Percentiles rank a stretch among this genome's conserved stretches.
phyloP scores from a whole-genome alignment of 2,329 filamentous ascomycete species.

The Trichoderma atroviride region DNA sequence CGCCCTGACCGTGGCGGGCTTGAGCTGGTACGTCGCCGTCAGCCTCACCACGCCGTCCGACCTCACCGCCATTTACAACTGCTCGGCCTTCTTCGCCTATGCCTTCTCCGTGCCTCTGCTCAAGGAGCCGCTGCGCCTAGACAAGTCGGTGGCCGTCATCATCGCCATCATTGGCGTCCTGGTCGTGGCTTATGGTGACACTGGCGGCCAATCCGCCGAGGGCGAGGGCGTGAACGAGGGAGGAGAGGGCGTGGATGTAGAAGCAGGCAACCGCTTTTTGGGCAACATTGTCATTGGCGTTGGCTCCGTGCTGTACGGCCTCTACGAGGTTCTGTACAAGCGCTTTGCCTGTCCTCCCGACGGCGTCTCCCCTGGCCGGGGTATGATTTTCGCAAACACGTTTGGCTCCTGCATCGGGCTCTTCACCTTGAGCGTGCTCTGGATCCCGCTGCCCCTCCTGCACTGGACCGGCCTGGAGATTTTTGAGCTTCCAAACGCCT shows the following conservation, averaged over 20 bases:
- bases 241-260: slow-evolving; percentile 52
- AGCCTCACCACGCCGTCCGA: slow-evolving; percentile 91
- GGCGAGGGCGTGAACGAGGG: slow-evolving; percentile 38
- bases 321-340: slow-evolving; percentile 98
- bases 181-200: slow-evolving; percentile 92
- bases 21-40: slow-evolving; percentile 95
- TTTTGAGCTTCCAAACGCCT: slow-evolving; percentile 79
- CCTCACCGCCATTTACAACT: slow-evolving; percentile 98
- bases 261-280: slow-evolving; percentile 67
- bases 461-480: slow-evolving; percentile 77
- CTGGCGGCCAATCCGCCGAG: slow-evolving; percentile 41
- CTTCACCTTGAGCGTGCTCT: slow-evolving; percentile 85
- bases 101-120: slow-evolving; percentile 91
- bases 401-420: slow-evolving; percentile 85
- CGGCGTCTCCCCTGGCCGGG: slow-evolving; percentile 79
- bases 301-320: slow-evolving; percentile 88
- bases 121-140: slow-evolving; percentile 77
- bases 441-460: slow-evolving; percentile 86
- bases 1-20: slow-evolving; percentile 84
- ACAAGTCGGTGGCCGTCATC: slow-evolving; percentile 83
- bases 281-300: slow-evolving; percentile 92
- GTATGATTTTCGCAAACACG: slow-evolving; percentile 92
- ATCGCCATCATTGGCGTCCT: slow-evolving; percentile 89
- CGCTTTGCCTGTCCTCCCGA: slow-evolving; percentile 89
- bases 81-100: slow-evolving; percentile 97